Conservation (phyloP, 495 filamentous ascomycete species). For the Aspergillus hancockii region DNA sequence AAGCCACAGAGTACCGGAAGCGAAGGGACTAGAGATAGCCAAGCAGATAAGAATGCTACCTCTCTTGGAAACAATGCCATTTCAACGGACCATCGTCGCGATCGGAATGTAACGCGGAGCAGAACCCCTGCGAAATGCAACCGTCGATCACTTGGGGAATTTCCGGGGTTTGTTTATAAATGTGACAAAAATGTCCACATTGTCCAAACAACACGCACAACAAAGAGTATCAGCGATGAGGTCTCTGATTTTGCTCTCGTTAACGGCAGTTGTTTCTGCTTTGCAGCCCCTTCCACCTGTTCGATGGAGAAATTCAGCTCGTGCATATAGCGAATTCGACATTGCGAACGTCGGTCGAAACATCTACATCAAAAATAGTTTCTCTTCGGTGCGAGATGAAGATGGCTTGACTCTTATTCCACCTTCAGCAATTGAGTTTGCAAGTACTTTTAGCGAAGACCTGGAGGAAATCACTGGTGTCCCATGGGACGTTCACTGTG, state of each 20-base stretch:
- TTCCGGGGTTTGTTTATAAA: neutral
- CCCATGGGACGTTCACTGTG: constrained; percentile 28
- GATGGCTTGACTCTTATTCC: constrained; percentile 55
- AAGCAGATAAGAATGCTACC: neutral
- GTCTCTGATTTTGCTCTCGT: neutral
- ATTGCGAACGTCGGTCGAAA: constrained; percentile 5
- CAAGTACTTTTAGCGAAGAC: constrained; percentile 46
- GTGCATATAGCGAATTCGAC: neutral
- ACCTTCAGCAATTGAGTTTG: constrained; percentile 49
- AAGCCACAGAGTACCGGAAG: neutral
- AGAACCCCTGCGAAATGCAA: constrained; percentile 7
- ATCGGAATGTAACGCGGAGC: constrained; percentile 8
- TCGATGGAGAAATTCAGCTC: neutral
- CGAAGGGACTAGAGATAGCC: neutral
- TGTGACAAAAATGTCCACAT: neutral
- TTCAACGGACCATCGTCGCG: neutral
- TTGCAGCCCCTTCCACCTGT: constrained; percentile 7
- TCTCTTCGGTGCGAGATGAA: constrained; percentile 26
- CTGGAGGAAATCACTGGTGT: constrained; percentile 37
- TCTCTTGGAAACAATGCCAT: neutral
- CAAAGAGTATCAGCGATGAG: constrained; percentile 1
- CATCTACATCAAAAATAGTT: constrained; percentile 27
- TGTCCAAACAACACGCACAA: neutral
- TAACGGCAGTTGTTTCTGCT: neutral
- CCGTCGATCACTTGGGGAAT: neutral